Conservation (phyloP, 2,329 filamentous ascomycete genomes). For the Ceratocystis cacaofunesta region DNA sequence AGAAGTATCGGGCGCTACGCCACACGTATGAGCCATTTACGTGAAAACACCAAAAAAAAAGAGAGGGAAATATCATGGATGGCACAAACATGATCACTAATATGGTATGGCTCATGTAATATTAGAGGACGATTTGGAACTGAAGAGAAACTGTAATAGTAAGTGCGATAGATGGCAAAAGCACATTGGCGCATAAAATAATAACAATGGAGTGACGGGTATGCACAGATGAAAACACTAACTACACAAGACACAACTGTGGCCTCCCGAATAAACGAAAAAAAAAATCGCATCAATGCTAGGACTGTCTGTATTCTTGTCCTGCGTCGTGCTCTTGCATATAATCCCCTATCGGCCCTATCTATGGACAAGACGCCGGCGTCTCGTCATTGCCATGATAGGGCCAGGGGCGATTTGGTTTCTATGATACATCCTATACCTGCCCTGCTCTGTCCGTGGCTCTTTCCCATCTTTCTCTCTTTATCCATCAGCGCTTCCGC, state of each 20-base stretch:
- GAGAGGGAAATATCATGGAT: not conserved
- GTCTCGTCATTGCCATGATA: not conserved
- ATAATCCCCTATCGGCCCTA: not conserved
- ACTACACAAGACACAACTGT: not conserved
- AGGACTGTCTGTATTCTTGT: not conserved
- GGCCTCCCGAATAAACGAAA: not conserved
- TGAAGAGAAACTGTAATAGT: not conserved
- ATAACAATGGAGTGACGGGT: not conserved
- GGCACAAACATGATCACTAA: not conserved
- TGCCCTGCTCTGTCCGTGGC: not conserved
- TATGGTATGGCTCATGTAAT: too few relatives aligned
- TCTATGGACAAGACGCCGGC: not conserved
- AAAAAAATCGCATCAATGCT: not conserved
- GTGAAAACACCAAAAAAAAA: constrained; percentile 13
- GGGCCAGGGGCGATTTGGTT: not conserved
- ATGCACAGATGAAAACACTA: not conserved
- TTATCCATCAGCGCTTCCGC: constrained; percentile 41
- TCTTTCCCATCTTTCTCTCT: not conserved
- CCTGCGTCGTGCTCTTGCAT: not conserved
- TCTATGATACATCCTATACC: not conserved
- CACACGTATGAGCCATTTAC: constrained; percentile 52
- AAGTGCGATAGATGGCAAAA: not conserved
- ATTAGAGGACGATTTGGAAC: not conserved
- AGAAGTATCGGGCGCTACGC: constrained; percentile 72
- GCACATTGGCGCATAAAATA: not conserved